Base-by-base conservation (phyloP, 2,329 filamentous ascomycete species). In the Davidsoniella virescens region DNA sequence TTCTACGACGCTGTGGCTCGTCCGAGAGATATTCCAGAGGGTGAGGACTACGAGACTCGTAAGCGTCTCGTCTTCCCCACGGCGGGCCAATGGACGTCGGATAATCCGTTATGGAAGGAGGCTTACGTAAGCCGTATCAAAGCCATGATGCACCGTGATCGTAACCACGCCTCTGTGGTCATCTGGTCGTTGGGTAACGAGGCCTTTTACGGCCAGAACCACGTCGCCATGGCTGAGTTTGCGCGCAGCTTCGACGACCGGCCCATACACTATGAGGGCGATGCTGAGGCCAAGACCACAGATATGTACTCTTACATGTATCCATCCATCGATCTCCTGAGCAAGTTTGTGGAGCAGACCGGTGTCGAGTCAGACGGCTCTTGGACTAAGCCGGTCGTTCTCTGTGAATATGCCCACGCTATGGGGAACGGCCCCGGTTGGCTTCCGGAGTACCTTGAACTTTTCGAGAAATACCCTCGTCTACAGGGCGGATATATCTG, bases 161-260 rank as follows among this genome's bases (percentile, higher is more conserved):
- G 68, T 55, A 71, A 84, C 48, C 77, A 83, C 55, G 66, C 80
- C 0, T 80, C 70, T 5, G 66, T 86, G 2, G 73, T 85, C 42
- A 73, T 84, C 47, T 86, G 82, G 82, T 81, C 76, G 16, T 65
- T 86, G 0, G 82, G 82, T 0, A 86, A 85, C 52, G 81, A 85
- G 58, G 71, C 80, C 0, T 85, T 82, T 57, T 84, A 82, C 52
- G 82, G 82, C 0, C 64, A 65, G 1, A 85, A 85, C 53, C 78
- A 82, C 51, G 70, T 70, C 45, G 75, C 74, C 8, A 86, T 85
- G 81, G 79, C 80, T 52, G 66, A 78, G 3, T 77, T 70, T 60
- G 73, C 78, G 57, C 78, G 75, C 55, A 57, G 63, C 0, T 67
- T 72, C 10, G 80, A 84, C 52, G 75, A 68, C 5, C 68, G 80